A percentile compares a stretch with the other conserved stretches of the same genome.
phyloP scores from a whole-genome alignment of 176 grass and related monocot species.

The Hyparrhenia diplandra region DNA sequence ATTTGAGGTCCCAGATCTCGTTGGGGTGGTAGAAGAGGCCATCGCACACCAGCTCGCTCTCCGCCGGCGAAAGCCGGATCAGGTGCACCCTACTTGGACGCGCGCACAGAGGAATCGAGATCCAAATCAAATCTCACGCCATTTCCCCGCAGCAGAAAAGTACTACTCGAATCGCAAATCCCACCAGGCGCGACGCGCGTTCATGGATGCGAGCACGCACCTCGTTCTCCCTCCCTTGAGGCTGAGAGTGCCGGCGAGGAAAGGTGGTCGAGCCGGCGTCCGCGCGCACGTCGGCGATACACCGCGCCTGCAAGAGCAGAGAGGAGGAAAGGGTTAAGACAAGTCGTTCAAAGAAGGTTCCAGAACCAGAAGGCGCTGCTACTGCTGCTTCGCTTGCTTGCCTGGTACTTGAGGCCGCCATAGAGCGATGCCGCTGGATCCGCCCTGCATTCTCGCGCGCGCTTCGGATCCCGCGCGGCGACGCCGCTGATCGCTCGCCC shows the following conservation, averaged over 20 bases:
- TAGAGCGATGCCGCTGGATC: constrained; percentile 92
- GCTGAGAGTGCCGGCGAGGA: constrained; percentile 95
- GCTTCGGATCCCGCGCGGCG: not conserved
- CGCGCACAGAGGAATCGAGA: constrained; percentile 11
- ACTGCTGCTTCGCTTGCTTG: not conserved
- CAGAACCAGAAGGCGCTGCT: not conserved
- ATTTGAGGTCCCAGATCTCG: constrained; percentile 99
- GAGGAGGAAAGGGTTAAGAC: not conserved
- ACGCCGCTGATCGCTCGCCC: not conserved
- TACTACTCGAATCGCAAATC: not conserved
- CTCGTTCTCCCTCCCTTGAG: constrained; percentile 97
- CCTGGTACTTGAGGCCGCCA: constrained; percentile 91
- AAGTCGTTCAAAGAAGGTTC: constrained; percentile 15
- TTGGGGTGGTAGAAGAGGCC: constrained; percentile 96
- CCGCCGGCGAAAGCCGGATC: constrained; percentile 79
- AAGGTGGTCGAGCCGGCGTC: constrained; percentile 67
- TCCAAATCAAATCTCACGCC: constrained; percentile 25
- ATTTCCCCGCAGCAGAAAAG: not conserved
- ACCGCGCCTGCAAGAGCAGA: constrained; percentile 57
- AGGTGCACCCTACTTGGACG: constrained; percentile 75
- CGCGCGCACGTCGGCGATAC: constrained; percentile 81
- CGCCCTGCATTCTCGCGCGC: constrained; percentile 62
- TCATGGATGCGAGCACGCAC: constrained; percentile 20
- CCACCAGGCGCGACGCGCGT: not conserved
- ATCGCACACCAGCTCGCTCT: constrained; percentile 76